Evolutionary conservation across 106 monocot genomes (phyloP), one percentile per base, ranked within the genome.

Genomic region (Dendrobium catenatum): DNA sequence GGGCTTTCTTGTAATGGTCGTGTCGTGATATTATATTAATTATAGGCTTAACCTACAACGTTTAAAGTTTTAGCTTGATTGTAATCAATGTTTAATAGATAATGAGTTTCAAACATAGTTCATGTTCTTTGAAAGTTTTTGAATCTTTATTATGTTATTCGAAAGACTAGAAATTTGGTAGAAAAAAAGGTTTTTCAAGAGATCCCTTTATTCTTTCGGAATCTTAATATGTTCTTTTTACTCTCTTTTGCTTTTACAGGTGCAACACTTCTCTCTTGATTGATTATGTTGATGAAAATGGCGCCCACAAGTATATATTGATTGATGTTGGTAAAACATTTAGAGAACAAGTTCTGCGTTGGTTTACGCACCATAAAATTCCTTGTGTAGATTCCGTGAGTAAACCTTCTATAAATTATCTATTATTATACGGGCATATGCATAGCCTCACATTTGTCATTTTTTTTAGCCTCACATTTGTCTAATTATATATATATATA

Each of bases 301-400:
- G 78, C 29, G 73, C 73, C 55, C 94, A 89, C 85, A 90, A 83
- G 15, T 98, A 98, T 77, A 91, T 98, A 55, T 40, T 93, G 64
- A 91, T 98, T n/a, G 97, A 94, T 84, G 97, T 92, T 77, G 97
- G 97, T 78, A 98, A 98, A 85, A 90, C 85, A 16, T 98, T 98
- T 72, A 89, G 97, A 82, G 97, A 98, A 76, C 94, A 94, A 91
- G 97, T 94, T 74, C 85, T 98, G 4, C 88, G 97, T 24, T 98
- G 97, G 97, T 94, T 98, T 83, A 91, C 89, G 75, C 77, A 77
- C 84, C 92, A 98, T 75, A 92, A 94, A 72, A 94, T 98, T 75
- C 94, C 97, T n/a, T 76, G 82, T 47, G 85, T 98, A 16, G 94
- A 98, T 86, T 94, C 97, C 27, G 97, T 98, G 75, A 84, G 96